A percentile compares a stretch with the other conserved stretches of the same genome.
phyloP scores from a whole-genome alignment of 192 early-diverging fungal genomes.

The Thoreauomyces humboldtii region DNA sequence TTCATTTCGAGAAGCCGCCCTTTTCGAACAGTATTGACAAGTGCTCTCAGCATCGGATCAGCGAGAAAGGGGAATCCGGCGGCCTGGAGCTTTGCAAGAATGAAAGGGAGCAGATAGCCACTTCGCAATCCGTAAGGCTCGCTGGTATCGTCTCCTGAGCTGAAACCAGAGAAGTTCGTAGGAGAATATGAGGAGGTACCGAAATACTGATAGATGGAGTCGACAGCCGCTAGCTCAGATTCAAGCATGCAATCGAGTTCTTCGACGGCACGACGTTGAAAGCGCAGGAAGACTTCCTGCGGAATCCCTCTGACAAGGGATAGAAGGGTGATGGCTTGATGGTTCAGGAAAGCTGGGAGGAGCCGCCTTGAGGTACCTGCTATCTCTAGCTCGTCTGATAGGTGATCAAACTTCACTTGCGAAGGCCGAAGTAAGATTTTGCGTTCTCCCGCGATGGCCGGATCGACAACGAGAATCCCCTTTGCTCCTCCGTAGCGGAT shows the following conservation, averaged over 20 bases:
- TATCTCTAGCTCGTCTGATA: conserved; percentile 53
- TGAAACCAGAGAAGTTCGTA: neutral
- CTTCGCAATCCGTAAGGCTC: neutral
- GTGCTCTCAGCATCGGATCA: neutral
- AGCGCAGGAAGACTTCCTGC: conserved; percentile 50
- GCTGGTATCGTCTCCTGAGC: neutral
- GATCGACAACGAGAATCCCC: conserved; percentile 48
- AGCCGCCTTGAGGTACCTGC: conserved; percentile 47
- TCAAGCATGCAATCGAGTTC: conserved; percentile 14
- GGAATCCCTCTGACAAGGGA: conserved; percentile 52
- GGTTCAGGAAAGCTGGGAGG: conserved; percentile 53
- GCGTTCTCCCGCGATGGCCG: conserved; percentile 19
- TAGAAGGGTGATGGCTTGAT: conserved; percentile 64
- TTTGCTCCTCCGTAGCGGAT: conserved; percentile 55
- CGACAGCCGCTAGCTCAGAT: neutral
- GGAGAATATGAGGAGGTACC: neutral
- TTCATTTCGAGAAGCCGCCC: neutral
- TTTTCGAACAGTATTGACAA: neutral
- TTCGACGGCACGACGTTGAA: conserved; percentile 28
- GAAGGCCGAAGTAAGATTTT: conserved; percentile 53
- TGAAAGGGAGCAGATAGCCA: neutral
- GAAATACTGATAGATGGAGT: neutral
- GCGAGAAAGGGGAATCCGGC: neutral
- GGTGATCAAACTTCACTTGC: conserved; percentile 59
- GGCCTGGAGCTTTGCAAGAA: neutral